Evolutionary conservation across 148 eudicot species (phyloP).

Genomic region (Amaranthus palmeri): DNA sequence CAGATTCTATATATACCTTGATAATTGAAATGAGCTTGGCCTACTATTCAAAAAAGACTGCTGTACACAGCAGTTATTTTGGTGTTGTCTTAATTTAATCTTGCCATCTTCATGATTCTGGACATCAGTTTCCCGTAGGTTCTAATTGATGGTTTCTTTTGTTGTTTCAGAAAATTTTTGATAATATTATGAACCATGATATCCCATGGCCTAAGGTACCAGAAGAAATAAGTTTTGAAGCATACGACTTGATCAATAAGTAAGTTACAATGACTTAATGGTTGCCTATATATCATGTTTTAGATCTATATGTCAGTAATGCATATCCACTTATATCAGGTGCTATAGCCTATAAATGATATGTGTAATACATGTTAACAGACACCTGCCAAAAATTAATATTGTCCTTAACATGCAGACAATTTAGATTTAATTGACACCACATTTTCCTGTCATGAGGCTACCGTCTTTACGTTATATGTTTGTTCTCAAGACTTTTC

Average conservation of each 20-base stretch:
- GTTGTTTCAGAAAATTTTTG: conserved; percentile 80
- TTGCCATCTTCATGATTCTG: conserved; percentile 7
- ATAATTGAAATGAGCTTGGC: too few relatives aligned
- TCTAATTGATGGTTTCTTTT: conserved; percentile 10
- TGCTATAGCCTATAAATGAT: not conserved
- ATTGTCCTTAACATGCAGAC: not conserved
- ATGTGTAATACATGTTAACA: not conserved
- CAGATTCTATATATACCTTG: too few relatives aligned
- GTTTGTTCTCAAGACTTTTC: not conserved
- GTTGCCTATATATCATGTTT: not conserved
- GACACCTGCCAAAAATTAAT: not conserved
- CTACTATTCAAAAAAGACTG: not conserved
- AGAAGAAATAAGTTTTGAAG: conserved; percentile 84
- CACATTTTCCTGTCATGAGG: too few relatives aligned
- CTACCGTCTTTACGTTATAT: too few relatives aligned
- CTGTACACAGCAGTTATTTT: not conserved
- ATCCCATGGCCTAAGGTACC: conserved; percentile 94
- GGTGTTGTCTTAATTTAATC: not conserved
- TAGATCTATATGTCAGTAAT: not conserved
- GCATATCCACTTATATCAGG: not conserved
- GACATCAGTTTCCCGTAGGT: not conserved
- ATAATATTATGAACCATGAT: conserved; percentile 88
- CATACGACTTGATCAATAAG: conserved; percentile 82
- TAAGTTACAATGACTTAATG: conserved; percentile 33
- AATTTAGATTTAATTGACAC: not conserved